Base-by-base conservation (phyloP, 2,329 filamentous ascomycete species). In the Diaporthe batatas region DNA sequence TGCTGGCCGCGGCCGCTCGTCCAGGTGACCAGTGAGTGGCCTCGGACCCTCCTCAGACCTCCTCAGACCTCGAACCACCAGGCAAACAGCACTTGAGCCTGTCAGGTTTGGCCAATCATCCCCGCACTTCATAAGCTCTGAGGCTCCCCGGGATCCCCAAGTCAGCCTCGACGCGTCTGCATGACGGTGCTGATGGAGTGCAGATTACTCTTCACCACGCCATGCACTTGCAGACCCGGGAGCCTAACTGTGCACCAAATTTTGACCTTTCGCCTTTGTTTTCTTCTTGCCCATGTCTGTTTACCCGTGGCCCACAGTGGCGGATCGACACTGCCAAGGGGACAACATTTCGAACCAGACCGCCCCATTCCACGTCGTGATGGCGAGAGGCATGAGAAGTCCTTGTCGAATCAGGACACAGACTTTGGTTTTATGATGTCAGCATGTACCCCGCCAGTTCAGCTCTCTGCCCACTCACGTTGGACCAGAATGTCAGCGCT, bases 401-500 rank as follows among this genome's bases (percentile, higher is more conserved):
- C n/a, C n/a, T 29, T 67, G 62, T 67, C 62, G 47, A 53, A 67
- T 53, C 62, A 65, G 62, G 62, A n/a, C 54, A 57, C 29, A 34
- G 44, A 44, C 51, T 65, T 47, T 51, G 62, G 49, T 65, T 39
- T 36, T 16, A 67, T 72, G 71, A 72, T 72, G 71, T 72, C 71
- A 72, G 54, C 53, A 2, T 23, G 10, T 23, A 59, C 71, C 34
- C 71, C 71, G 55, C 53, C 55, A 21, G 21, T 62, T 42, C 47
- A 25, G 47, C 36, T 21, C 36, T 32, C 65, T 59, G 47, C 23
- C 71, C 71, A 72, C 36, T 72, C 71, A 72, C 34, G 47, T 62
- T 54, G 47, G 12, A 16, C 47, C 55, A 58, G 71, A 72, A 70
- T 64, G 71, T 72, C 65, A 72, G 71, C 71, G 54, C 32, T 36